A percentile compares a stretch with the other conserved stretches of the same genome.
phyloP scores from a whole-genome alignment of 2,329 filamentous ascomycete species.

The Biscogniauxia sp. region DNA sequence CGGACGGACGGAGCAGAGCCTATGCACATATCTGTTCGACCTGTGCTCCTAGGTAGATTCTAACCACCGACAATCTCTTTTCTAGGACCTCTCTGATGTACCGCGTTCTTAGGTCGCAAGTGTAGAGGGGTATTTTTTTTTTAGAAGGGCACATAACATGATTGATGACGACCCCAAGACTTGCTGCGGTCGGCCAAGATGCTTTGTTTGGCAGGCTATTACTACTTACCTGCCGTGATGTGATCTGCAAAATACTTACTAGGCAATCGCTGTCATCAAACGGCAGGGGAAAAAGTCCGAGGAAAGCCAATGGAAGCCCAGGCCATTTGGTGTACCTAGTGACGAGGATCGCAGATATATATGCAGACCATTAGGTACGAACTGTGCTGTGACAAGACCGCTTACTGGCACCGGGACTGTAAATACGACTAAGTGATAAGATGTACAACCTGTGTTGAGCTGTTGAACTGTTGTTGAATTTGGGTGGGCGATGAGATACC shows the following conservation, averaged over 20 bases:
- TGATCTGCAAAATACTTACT: neutral
- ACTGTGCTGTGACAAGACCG: conserved; percentile 12
- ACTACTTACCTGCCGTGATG: conserved; percentile 4
- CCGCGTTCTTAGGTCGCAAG: no score
- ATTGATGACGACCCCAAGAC: neutral
- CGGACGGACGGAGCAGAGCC: neutral
- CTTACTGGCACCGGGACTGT: conserved; percentile 8
- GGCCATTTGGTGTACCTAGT: neutral
- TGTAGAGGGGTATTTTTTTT: no score
- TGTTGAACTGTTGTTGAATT: neutral
- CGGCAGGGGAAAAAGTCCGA: conserved; percentile 15
- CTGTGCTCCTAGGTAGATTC: neutral
- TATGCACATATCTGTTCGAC: neutral
- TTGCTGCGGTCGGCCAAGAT: neutral
- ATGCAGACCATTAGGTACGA: neutral
- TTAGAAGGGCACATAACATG: no score
- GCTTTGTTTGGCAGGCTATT: neutral
- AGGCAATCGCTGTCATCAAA: conserved; percentile 9
- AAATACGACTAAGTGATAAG: neutral
- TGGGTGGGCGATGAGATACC: neutral
- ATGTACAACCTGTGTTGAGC: neutral
- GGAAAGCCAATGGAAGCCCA: conserved; percentile 3
- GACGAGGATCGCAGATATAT: neutral
- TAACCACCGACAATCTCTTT: neutral
- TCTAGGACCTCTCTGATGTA: no score